These are phyloP conservation scores for Eimeria acervulina DNA, from an alignment of 169 alveolate species.

Conservation along the genomic window DNA sequence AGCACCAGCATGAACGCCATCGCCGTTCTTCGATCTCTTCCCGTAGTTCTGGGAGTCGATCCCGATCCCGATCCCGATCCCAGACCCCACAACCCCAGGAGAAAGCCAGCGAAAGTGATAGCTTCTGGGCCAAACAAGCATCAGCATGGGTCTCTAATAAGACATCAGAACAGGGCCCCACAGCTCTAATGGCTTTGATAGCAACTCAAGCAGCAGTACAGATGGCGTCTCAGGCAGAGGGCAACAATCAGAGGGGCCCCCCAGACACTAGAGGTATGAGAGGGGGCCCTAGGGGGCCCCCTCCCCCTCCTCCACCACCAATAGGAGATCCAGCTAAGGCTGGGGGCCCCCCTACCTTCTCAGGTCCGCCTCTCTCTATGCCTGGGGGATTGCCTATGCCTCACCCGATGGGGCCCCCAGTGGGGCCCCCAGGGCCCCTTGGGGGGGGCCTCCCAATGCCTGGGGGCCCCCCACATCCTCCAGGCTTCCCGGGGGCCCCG, in stretches of 20 bases:
- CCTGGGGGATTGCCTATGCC: not conserved
- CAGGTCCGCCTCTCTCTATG: not conserved
- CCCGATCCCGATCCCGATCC: conserved; percentile 66
- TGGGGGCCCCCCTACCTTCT: not conserved
- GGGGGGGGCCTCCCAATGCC: not conserved
- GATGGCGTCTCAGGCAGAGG: conserved; percentile 53
- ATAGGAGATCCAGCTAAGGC: not conserved
- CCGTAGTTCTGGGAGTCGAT: conserved; percentile 39
- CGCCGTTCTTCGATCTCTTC: conserved; percentile 33
- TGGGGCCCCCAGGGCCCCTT: conserved; percentile 7
- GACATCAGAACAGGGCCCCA: conserved; percentile 75
- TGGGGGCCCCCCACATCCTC: not conserved
- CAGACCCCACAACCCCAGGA: conserved; percentile 43
- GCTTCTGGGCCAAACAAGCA: conserved; percentile 80
- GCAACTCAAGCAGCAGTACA: conserved; percentile 57
- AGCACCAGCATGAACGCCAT: not conserved
- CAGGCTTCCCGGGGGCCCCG: conserved; percentile 1
- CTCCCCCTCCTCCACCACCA: not conserved
- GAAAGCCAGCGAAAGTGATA: conserved; percentile 63
- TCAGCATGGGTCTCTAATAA: conserved; percentile 79
- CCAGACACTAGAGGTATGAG: not conserved
- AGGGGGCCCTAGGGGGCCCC: conserved; percentile 1
- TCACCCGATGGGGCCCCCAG: not conserved
- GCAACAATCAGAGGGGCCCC: not conserved
- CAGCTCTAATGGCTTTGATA: conserved; percentile 51